Evolutionary conservation across 2,329 filamentous ascomycete species (phyloP), one percentile per base, ranked within the genome.

Genomic region (Penicillium sp.): DNA sequence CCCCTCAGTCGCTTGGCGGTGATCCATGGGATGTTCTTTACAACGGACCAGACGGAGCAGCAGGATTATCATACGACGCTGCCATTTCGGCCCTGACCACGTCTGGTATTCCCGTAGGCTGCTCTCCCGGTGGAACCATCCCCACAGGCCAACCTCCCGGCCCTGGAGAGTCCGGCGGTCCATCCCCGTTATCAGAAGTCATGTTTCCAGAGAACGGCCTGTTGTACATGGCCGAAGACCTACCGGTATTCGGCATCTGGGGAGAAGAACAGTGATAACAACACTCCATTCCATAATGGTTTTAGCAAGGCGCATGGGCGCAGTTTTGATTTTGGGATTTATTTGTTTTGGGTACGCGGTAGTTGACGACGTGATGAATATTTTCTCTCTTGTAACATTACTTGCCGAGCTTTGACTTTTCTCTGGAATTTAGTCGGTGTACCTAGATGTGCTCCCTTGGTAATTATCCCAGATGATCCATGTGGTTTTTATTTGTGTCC

Each of bases 221-320:
- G 10, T 37, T 62, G 5, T 62, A 62, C 22, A 58, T 60, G 54
- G 58, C 59, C 0, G 59, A 62, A 20, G 59, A 61, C 36, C 42
- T 61, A 6, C 55, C 57, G 0, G 51, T 57, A 1, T 60, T 61
- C 37, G 59, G 58, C 3, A 45, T 60, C 4, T 62, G 59, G 34
- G 57, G 46, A 1, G 48, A 61, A 13, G 25, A 11, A n/a, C 12
- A 13, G n/a, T 22, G 18, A 22, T 22, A n/a, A 11, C 25, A n/a
- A 6, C n/a, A 11, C 5, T 13, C 11, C n/a, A 6, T 30, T 30
- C 5, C n/a, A 30, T 28, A 20, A 3, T 25, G n/a, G 15, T 12
- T 40, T 43, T 15, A 44, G 33, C 33, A 30, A 26, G 37, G 17
- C 35, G 22, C 25, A 26, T 28, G 16, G 35, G 32, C 35, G 37